Evolutionary conservation across 2,329 filamentous ascomycete genomes (phyloP).

Genomic region (Akanthomyces dipterigenus): DNA sequence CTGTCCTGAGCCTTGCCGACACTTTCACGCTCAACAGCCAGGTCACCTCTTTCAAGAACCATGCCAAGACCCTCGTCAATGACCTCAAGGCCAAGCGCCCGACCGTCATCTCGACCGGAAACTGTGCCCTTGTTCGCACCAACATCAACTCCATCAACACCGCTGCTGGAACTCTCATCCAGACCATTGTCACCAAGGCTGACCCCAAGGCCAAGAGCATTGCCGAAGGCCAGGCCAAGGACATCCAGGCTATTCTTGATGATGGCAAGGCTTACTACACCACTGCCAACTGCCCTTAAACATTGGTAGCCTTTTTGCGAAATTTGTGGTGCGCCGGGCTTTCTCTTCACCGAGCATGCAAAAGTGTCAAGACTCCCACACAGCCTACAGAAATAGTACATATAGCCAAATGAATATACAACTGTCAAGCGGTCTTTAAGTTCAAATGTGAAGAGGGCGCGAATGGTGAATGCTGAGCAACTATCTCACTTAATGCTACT

Average conservation of each 20-base stretch:
- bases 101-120: background rate
- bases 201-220: background rate
- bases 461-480: too few species aligned
- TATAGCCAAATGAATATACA: too few species aligned
- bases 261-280: background rate
- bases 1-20: constrained; percentile 16
- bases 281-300: constrained; percentile 2
- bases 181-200: background rate
- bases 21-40: constrained; percentile 14
- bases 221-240: background rate
- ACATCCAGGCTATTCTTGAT: background rate
- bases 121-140: constrained; percentile 6
- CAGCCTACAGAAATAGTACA: too few species aligned
- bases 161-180: background rate
- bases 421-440: too few species aligned
- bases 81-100: constrained; percentile 13
- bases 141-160: background rate
- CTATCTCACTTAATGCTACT: too few species aligned
- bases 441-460: too few species aligned
- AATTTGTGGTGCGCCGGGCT: too few species aligned
- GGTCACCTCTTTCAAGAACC: constrained; percentile 17
- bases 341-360: too few species aligned
- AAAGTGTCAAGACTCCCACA: too few species aligned
- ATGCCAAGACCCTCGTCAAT: constrained; percentile 16
- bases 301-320: background rate